Evolutionary conservation across 1,284 basidiomycete genomes (phyloP).

Genomic region (Ganoderma meredithae): DNA sequence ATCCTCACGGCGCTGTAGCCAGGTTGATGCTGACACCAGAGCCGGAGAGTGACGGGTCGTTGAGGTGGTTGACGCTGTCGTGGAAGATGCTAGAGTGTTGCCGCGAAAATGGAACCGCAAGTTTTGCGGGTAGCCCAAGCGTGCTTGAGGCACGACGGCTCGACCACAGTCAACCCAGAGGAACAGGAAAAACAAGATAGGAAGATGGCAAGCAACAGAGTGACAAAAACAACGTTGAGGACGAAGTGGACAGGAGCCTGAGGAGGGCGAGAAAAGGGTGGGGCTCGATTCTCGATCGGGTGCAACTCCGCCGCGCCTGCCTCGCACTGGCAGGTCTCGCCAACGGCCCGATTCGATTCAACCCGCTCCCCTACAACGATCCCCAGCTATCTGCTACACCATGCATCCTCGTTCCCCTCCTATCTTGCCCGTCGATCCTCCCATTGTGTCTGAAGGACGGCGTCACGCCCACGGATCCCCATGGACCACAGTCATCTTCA

Average conservation of each 20-base stretch:
- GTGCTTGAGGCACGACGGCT: neutral
- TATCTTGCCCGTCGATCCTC: neutral
- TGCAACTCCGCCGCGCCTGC: neutral
- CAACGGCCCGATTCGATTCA: slow-evolving; percentile 5
- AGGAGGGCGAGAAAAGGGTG: neutral
- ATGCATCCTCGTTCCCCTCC: neutral
- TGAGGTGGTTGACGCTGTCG: neutral
- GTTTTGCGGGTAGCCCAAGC: neutral
- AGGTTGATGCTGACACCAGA: neutral
- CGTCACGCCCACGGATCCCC: neutral
- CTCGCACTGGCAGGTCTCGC: neutral
- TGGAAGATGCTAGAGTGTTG: neutral
- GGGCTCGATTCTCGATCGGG: neutral
- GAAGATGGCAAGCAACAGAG: neutral
- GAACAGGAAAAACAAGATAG: neutral
- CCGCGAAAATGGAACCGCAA: neutral
- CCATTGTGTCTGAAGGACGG: neutral
- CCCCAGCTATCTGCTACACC: neutral
- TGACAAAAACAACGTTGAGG: neutral
- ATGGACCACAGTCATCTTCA: neutral
- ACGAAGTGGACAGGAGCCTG: neutral
- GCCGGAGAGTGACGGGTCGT: neutral
- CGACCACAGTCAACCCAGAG: neutral
- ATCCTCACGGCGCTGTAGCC: neutral
- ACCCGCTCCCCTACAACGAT: neutral